These are phyloP conservation scores for Backusella psychrophila DNA, from an alignment of 192 early-diverging fungal genomes.

Conservation along the genomic window DNA sequence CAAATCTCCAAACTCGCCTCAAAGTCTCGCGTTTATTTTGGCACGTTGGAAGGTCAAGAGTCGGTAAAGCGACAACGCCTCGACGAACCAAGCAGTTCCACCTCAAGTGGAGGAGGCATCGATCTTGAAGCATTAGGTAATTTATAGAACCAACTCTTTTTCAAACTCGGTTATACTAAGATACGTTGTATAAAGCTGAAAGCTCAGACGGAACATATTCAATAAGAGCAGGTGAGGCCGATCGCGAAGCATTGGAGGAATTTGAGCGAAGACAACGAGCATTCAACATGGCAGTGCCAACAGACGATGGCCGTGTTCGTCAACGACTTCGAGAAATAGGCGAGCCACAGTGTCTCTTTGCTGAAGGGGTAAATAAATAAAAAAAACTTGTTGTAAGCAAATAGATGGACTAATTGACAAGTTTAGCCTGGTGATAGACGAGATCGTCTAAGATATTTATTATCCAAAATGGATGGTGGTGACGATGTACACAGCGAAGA, in stretches of 20 bases:
- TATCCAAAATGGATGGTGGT: conserved; percentile 56
- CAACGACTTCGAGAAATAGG: conserved; percentile 69
- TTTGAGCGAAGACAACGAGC: conserved; percentile 78
- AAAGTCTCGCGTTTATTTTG: conserved; percentile 63
- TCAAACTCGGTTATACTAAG: too few species aligned
- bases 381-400: conserved; percentile 30
- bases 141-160: too few species aligned
- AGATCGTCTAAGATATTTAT: conserved; percentile 71
- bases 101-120: conserved; percentile 13
- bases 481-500: conserved; percentile 44
- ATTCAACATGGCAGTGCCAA: conserved; percentile 83
- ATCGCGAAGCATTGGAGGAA: conserved; percentile 59
- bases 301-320: conserved; percentile 81
- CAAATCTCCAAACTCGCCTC: conserved; percentile 19
- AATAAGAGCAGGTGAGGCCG: conserved; percentile 45
- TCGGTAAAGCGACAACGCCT: conserved; percentile 40
- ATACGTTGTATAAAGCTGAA: background rate
- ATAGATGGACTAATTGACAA: too few species aligned
- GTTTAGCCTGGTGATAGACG: conserved; percentile 72
- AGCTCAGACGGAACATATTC: conserved; percentile 43
- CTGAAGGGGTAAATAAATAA: conserved; percentile 68
- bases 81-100: conserved; percentile 26
- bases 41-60: conserved; percentile 54
- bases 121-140: conserved; percentile 22
- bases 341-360: conserved; percentile 92